Conservation (phyloP, 2,329 filamentous ascomycete species). For the Lithohypha guttulata region DNA sequence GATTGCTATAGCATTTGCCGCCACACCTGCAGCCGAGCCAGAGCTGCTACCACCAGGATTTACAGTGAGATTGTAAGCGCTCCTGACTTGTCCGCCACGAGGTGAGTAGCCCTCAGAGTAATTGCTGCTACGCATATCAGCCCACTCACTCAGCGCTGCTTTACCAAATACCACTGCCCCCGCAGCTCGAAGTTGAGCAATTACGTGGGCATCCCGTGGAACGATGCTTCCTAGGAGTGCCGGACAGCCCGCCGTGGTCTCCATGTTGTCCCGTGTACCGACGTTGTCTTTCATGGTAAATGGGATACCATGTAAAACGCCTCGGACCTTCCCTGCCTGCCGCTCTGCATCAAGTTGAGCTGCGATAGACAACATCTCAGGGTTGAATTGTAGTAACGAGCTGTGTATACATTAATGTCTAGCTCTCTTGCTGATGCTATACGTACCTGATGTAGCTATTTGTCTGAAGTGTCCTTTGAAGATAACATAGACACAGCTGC, state of each 20-base stretch:
- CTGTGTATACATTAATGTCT: slow-evolving; percentile 26
- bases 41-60: slow-evolving; percentile 60
- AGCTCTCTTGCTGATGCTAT: background rate
- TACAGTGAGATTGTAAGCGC: slow-evolving; percentile 57
- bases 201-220: slow-evolving; percentile 57
- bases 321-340: slow-evolving; percentile 43
- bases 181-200: slow-evolving; percentile 49
- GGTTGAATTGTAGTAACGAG: slow-evolving; percentile 56
- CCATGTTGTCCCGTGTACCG: slow-evolving; percentile 56
- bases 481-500: slow-evolving; percentile 52
- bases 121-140: slow-evolving; percentile 56
- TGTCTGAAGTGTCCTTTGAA: slow-evolving; percentile 50
- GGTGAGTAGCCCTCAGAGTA: slow-evolving; percentile 59
- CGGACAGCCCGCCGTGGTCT: slow-evolving; percentile 63
- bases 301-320: slow-evolving; percentile 63
- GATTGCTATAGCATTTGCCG: slow-evolving; percentile 52
- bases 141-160: slow-evolving; percentile 62
- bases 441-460: slow-evolving; percentile 53
- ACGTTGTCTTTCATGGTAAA: slow-evolving; percentile 68
- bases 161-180: slow-evolving; percentile 63
- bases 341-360: slow-evolving; percentile 51
- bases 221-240: slow-evolving; percentile 55
- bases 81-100: slow-evolving; percentile 53
- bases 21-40: slow-evolving; percentile 55
- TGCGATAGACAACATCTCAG: slow-evolving; percentile 55